A percentile compares a stretch with the other conserved stretches of the same genome.
These are phyloP conservation scores for Metschnikowia colocasiae DNA, from an alignment of 805 yeast species.

Conservation along the genomic window DNA sequence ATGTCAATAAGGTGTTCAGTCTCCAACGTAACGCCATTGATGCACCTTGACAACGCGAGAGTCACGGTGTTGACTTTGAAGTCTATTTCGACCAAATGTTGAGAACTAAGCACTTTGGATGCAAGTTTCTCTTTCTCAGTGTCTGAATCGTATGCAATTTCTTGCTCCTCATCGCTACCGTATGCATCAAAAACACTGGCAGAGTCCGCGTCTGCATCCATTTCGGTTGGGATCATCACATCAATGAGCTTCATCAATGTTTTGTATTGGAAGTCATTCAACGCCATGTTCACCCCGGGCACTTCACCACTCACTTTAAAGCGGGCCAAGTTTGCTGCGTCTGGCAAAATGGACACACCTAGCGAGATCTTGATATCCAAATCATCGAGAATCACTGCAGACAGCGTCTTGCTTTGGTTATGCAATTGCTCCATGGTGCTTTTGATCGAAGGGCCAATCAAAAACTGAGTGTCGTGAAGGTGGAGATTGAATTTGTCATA, in stretches of 20 bases:
- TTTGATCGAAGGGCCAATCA: slow-evolving; percentile 79
- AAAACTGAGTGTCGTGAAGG: slow-evolving; percentile 80
- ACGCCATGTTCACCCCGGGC: slow-evolving; percentile 63
- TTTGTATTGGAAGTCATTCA: slow-evolving; percentile 89
- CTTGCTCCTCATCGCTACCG: slow-evolving; percentile 15
- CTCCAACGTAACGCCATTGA: slow-evolving; percentile 53
- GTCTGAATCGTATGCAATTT: slow-evolving; percentile 4
- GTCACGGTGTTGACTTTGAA: slow-evolving; percentile 65
- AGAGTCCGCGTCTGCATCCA: slow-evolving; percentile 30
- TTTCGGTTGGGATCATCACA: slow-evolving; percentile 55
- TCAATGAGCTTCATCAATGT: slow-evolving; percentile 76
- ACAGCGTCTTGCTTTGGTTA: slow-evolving; percentile 34
- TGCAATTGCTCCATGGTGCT: slow-evolving; percentile 74
- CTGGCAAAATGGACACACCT: slow-evolving; percentile 83
- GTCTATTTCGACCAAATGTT: slow-evolving; percentile 67
- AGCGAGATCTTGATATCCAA: slow-evolving; percentile 68
- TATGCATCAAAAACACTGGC: slow-evolving; percentile 35
- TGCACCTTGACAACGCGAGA: slow-evolving; percentile 64
- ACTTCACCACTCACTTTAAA: slow-evolving; percentile 73
- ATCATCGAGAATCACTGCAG: slow-evolving; percentile 68
- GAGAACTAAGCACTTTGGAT: slow-evolving; percentile 28
- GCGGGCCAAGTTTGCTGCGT: slow-evolving; percentile 68
- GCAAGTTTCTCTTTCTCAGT: neutral
- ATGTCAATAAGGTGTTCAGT: slow-evolving; percentile 71
- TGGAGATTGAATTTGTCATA: slow-evolving; percentile 80